A percentile compares a stretch with the other conserved stretches of the same genome.
These are phyloP conservation scores for Fusarium staphyleae DNA, from an alignment of 2,329 filamentous ascomycete species.

Conservation along the genomic window DNA sequence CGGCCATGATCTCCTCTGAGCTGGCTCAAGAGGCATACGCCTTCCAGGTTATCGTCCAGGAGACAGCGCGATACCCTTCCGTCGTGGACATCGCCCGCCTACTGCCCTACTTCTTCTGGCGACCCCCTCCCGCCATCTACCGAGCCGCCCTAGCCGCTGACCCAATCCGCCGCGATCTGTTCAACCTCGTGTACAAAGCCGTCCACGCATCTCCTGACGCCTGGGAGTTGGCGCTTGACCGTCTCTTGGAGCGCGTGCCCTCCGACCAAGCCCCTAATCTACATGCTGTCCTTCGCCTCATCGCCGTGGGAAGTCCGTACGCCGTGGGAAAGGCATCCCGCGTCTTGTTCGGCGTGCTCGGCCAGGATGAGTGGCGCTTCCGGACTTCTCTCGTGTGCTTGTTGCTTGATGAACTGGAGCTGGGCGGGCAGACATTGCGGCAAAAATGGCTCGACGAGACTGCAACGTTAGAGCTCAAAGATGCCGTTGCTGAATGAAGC, in stretches of 20 bases:
- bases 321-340: conserved; percentile 42
- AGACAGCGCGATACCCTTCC: conserved; percentile 35
- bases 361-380: conserved; percentile 46
- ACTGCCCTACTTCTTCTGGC: conserved; percentile 51
- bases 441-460: conserved; percentile 26
- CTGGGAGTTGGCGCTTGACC: conserved; percentile 28
- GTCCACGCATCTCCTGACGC: conserved; percentile 18
- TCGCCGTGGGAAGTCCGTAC: conserved; percentile 43
- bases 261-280: conserved; percentile 28
- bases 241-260: conserved; percentile 21
- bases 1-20: conserved; percentile 32
- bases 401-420: conserved; percentile 31
- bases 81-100: conserved; percentile 39
- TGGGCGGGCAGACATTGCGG: conserved; percentile 18
- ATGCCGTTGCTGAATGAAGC: background rate
- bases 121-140: conserved; percentile 44
- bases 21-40: conserved; percentile 31
- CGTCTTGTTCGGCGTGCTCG: conserved; percentile 46
- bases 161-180: conserved; percentile 13
- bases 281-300: conserved; percentile 44
- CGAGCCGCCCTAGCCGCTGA: conserved; percentile 33
- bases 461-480: background rate
- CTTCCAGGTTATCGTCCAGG: conserved; percentile 27
- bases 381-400: conserved; percentile 38
- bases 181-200: conserved; percentile 39